phyloP scores from a whole-genome alignment of 2,329 filamentous ascomycete species.

The Ophiognomonia clavigignenti-juglandacearum region DNA sequence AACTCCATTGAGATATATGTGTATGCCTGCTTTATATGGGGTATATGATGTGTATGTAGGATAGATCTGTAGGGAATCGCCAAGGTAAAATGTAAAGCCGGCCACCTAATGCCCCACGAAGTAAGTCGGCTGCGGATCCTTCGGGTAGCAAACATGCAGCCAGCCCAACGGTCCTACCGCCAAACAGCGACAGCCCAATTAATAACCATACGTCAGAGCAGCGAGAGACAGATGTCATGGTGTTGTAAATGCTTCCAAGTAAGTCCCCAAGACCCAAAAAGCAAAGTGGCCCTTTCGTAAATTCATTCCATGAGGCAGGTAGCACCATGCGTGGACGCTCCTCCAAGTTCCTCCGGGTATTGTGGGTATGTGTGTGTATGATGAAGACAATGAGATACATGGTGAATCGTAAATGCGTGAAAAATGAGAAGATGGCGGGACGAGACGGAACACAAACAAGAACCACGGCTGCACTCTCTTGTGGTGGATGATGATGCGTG shows the following conservation, averaged over 20 bases:
- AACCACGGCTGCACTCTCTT: no score
- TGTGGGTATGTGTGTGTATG: slow-evolving; percentile 10
- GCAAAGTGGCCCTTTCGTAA: slow-evolving; percentile 1
- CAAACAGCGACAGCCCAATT: no score
- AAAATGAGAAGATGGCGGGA: neutral
- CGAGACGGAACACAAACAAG: no score
- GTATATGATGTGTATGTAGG: slow-evolving; percentile 5
- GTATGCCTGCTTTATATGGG: slow-evolving; percentile 7
- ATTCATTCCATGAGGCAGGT: slow-evolving; percentile 6
- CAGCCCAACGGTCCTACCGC: no score
- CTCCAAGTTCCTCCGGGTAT: slow-evolving; percentile 4
- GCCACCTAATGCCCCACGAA: neutral
- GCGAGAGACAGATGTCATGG: neutral
- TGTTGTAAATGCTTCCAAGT: neutral
- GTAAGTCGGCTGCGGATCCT: no score
- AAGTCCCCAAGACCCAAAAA: neutral
- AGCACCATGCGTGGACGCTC: neutral
- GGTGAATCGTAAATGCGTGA: neutral
- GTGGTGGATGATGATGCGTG: neutral
- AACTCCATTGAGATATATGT: neutral
- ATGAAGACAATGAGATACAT: slow-evolving; percentile 1
- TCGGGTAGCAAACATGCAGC: no score
- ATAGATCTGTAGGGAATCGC: neutral
- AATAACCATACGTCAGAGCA: neutral
- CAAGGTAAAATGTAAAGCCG: neutral